Conservation (phyloP, 106 monocot species). For the Platanthera guangdongensis region DNA sequence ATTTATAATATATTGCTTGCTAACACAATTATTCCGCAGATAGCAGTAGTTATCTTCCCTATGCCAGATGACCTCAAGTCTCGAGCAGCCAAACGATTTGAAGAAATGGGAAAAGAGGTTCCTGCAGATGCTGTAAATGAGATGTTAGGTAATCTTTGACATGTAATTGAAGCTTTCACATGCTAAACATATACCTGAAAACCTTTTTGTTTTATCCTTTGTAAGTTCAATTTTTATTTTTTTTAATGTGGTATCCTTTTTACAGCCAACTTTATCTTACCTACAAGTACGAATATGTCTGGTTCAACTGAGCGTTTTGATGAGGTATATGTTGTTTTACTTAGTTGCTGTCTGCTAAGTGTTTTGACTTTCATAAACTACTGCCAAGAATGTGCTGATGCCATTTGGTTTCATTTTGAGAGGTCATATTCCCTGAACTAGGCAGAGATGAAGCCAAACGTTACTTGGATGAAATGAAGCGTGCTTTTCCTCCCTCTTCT, state of each 20-base stretch:
- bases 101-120: conserved; percentile 82
- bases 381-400: background rate
- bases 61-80: conserved; percentile 39
- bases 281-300: conserved; percentile 36
- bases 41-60: conserved; percentile 68
- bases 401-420: conserved; percentile 9
- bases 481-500: conserved; percentile 11
- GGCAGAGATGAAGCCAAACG: conserved; percentile 40
- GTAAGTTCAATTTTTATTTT: background rate
- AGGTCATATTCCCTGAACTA: conserved; percentile 65
- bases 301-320: conserved; percentile 53
- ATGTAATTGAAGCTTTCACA: background rate
- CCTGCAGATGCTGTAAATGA: conserved; percentile 74
- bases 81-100: conserved; percentile 41
- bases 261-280: conserved; percentile 56
- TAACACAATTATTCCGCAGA: conserved; percentile 14
- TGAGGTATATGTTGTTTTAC: conserved; percentile 30
- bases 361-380: background rate
- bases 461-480: conserved; percentile 54
- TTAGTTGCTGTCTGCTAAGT: background rate
- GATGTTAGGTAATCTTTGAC: conserved; percentile 47
- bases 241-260: background rate
- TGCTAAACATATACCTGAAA: background rate
- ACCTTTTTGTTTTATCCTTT: background rate
- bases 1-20: background rate